Conservation (phyloP, 108 stramenopile species). For the Bacterosira constricta region DNA sequence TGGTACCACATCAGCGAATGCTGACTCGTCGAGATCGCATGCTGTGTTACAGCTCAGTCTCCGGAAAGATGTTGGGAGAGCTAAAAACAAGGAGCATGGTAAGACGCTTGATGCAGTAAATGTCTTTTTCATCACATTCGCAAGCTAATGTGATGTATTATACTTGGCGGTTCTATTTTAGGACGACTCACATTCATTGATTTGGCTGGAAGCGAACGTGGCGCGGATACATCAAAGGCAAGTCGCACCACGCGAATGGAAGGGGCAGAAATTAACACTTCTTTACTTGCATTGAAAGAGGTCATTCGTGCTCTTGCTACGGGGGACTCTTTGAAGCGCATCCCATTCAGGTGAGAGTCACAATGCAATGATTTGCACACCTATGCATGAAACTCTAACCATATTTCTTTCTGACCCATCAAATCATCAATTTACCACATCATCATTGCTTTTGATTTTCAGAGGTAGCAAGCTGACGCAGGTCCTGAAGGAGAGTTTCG, state of each 20-base stretch:
- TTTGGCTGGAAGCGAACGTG: conserved; percentile 97
- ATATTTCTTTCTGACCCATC: background rate
- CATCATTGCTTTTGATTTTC: background rate
- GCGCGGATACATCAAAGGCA: conserved; percentile 93
- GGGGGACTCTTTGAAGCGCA: conserved; percentile 86
- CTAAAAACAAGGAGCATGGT: conserved; percentile 72
- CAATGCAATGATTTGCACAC: background rate
- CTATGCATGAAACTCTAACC: background rate
- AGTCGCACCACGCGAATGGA: conserved; percentile 94
- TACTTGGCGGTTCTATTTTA: background rate
- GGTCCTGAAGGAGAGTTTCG: conserved; percentile 95
- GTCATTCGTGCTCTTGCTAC: conserved; percentile 97
- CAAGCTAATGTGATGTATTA: no score
- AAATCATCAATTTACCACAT: background rate
- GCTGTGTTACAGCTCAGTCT: conserved; percentile 93
- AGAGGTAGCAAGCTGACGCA: conserved; percentile 97
- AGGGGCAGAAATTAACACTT: conserved; percentile 99
- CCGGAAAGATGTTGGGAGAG: conserved; percentile 59
- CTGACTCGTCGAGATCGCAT: conserved; percentile 92
- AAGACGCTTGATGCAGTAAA: no score
- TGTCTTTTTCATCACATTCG: no score
- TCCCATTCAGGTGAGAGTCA: conserved; percentile 78
- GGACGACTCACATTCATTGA: conserved; percentile 97
- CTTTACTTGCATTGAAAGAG: conserved; percentile 97
- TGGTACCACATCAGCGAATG: conserved; percentile 93